Base-by-base conservation (phyloP, 2,329 filamentous ascomycete genomes). In the Phoma sp. region DNA sequence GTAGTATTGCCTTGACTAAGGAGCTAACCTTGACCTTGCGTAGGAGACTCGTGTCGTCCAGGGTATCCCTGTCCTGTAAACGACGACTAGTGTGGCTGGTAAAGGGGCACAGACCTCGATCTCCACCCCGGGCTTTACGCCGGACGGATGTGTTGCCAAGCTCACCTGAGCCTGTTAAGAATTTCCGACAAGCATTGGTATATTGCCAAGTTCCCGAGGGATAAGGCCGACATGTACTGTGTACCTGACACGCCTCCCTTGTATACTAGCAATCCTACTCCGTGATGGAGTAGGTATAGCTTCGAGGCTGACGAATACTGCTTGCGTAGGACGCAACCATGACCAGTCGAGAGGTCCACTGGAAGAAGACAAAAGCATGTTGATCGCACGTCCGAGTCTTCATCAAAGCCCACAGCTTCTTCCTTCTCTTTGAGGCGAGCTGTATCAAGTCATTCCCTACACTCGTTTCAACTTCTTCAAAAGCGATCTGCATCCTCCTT, bases 261-360 rank as follows among this genome's bases (percentile, higher is more conserved):
- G 37, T 7, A 32, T 10, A 25, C 9, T 9, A 25, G 25, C 8
- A 9, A 29, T 23, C 9, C 10, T 5, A 8, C 13, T 22, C 7
- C 11, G 10, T 10, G 9, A 5, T 33, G n/a, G 35, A 7, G 9
- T 18, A 13, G 22, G 13, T 29, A 36, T 37, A 38, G 30, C 22
- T 27, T 47, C 22, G 13, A 27, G 9, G 47, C n/a, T 55, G 43
- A 58, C 51, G 55, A 58, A 40, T 36, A 46, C 40, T 44, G 52
- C 47, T 58, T 58, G 44, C 51, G 55, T 55, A 52, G 18, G 29
- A 33, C 24, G 13, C 23, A 32, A 18, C 18, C 40, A 38, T 41
- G 22, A 30, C 11, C 44, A 45, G 43, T 29, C 38, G 29, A 41
- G 35, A 5, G 8, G 9, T 10, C 10, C 13, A 35, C 18, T 47